Base-by-base conservation (phyloP, 1,139 yeast genomes). In the Pichia sp. region DNA sequence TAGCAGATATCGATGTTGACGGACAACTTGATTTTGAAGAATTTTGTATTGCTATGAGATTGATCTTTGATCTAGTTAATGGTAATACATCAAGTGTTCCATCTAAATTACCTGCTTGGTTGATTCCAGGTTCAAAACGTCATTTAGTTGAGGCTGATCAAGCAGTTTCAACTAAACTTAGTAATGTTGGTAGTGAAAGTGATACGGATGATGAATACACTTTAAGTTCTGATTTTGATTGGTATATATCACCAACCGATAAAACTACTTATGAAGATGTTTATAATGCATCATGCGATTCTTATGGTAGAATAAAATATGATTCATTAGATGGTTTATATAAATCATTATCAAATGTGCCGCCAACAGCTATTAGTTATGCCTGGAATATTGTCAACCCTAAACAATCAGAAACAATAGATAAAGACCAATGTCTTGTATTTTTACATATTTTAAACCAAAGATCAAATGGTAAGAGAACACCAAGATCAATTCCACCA, bases 311-410 rank as follows among this genome's bases (percentile, higher is more conserved):
- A 51, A 80, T 88, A 32, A 70, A 79, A 33, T 89, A 84, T 59
- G 81, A 81, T 37, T 70, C 91, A 1, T 69, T 91, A 44, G 68
- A 72, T 30, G 84, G 76, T 25, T 70, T 91, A 38, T 89, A 87
- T 62, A 62, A 70, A 27, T 76, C 88, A 14, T 72, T 91, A 47
- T 61, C 66, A 27, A 77, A 76, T 48, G 87, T 91, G 11, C 96
- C 96, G 11, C 74, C 78, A 37, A 74, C 89, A 11, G 98, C 89
- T 59, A 72, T 89, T n/a, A 78, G 89, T 24, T 80, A 86, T 25
- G 95, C 96, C 1, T 91, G 98, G 97, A 87, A 86, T 59, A 68
- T 91, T 46, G 95, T 93, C 36, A 91, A 91, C 57, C 97, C 98
- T 6, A 82, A 84, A 55, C 78, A 83, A 35, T 77, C 79, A 42